Evolutionary conservation across 768 basidiomycete genomes (phyloP), one percentile per base, ranked within the genome.

Genomic region (Trametes sanguinea): DNA sequence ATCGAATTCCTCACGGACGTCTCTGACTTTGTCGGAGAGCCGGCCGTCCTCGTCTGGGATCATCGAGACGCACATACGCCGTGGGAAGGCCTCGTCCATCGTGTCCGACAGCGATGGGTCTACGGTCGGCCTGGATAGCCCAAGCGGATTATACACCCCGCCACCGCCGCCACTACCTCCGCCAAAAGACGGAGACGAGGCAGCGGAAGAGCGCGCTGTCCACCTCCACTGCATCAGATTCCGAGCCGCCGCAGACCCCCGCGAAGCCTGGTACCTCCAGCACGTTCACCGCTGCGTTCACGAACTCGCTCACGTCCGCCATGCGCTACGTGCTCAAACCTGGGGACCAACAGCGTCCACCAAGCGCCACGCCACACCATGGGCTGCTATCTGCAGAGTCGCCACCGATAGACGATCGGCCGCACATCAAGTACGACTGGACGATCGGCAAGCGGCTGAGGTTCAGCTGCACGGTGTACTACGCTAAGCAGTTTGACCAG

Each of bases 381-480:
- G 83, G 81, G 5, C 75, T 84, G 13, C 76, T 86, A 13, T 72
- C 70, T 6, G 68, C 76, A 0, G 75, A 74, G 45, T 59, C 75
- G 10, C 71, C 73, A 2, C 65, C 73, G 11, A 84, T 88, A 37
- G 88, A 90, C 68, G 86, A 88, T 13, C 82, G 83, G 22, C 91
- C 92, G 2, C 92, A 94, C 71, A 85, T 93, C 77, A 89, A 89
- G 73, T 90, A 92, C 63, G 87, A 90, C 61, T 90, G 87, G 83
- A 87, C 87, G 2, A 78, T 92, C 52, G 88, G 90, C 42, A 88
- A 88, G 69, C 78, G 84, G 61, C 75, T 90, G 59, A 87, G 85
- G 75, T 86, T 92, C 69, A 87, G 85, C 69, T 93, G 90, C 69
- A 93, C 88, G 14, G 87, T 88, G 11, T 93, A 92, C 72, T 92